These are phyloP conservation scores for Conringia planisiliqua DNA, from an alignment of 345 rosid species.

Conservation along the genomic window DNA sequence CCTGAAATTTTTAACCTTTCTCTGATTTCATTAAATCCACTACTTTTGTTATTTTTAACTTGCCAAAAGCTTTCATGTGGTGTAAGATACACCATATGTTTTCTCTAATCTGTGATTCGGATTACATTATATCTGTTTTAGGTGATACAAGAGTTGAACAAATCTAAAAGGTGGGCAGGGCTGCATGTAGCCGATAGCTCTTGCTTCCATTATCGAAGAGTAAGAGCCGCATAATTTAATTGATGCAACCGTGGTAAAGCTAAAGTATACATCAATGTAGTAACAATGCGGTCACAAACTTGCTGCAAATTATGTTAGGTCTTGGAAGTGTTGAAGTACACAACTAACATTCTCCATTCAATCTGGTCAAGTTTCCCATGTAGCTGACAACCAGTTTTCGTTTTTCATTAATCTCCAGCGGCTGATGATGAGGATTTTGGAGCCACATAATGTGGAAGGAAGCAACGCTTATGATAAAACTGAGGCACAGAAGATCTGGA, in stretches of 20 bases:
- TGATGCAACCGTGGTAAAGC: not conserved
- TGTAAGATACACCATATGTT: not conserved
- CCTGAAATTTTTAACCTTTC: not conserved
- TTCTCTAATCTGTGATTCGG: not conserved
- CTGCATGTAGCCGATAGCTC: slow-evolving; percentile 86
- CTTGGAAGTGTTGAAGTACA: not conserved
- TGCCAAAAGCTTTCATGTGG: not conserved
- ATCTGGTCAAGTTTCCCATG: slow-evolving; percentile 10
- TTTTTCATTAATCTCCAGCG: slow-evolving; percentile 40
- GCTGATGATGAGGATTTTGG: slow-evolving; percentile 51
- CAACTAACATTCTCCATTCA: not conserved
- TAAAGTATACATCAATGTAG: not conserved
- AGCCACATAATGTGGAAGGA: slow-evolving; percentile 13
- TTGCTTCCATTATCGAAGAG: slow-evolving; percentile 85
- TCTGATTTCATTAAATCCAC: not conserved
- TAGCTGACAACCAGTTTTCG: not conserved
- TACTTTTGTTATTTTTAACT: not conserved
- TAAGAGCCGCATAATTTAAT: slow-evolving; percentile 32
- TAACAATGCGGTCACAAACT: not conserved
- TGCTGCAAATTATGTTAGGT: not conserved
- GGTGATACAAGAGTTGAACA: slow-evolving; percentile 70
- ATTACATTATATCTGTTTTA: slow-evolving; percentile 28
- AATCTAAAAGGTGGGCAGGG: slow-evolving; percentile 70
- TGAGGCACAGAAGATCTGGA: slow-evolving; percentile 45
- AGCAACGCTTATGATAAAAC: not conserved